Conservation (phyloP, 2,329 filamentous ascomycete genomes). For the Pseudogymnoascus sp. region DNA sequence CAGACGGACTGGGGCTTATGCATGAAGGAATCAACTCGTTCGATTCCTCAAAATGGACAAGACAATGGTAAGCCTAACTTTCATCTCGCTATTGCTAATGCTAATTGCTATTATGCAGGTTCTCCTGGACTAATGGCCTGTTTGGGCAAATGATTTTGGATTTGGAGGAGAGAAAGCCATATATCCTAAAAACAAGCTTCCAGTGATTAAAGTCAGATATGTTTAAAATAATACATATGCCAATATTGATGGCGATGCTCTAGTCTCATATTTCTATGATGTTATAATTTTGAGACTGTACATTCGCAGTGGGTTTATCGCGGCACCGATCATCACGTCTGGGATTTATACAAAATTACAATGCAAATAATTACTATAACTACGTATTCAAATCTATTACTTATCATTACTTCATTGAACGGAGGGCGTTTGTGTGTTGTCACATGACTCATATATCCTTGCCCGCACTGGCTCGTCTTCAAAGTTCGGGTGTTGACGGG, state of each 20-base stretch:
- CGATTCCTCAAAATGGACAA: conserved; percentile 32
- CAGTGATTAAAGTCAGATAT: conserved; percentile 26
- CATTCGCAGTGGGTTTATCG: not conserved
- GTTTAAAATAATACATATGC: not conserved
- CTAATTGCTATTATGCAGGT: conserved; percentile 29
- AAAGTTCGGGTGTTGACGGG: conserved; percentile 1
- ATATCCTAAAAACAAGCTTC: conserved; percentile 47
- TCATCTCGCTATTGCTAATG: not conserved
- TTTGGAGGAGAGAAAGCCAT: conserved; percentile 63
- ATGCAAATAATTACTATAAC: not conserved
- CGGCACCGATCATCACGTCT: not conserved
- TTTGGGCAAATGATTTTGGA: conserved; percentile 77
- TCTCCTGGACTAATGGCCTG: conserved; percentile 83
- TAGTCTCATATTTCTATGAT: not conserved
- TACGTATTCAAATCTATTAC: not conserved
- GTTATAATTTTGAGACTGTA: not conserved
- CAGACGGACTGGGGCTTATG: conserved; percentile 34
- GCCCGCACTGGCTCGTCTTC: not conserved
- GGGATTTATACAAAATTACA: not conserved
- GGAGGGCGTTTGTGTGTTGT: not conserved
- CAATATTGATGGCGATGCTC: not conserved
- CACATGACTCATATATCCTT: conserved; percentile 4
- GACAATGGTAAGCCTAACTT: conserved; percentile 32
- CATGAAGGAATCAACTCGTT: conserved; percentile 42
- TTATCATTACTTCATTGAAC: not conserved